Base-by-base conservation (phyloP, 192 early-diverging fungal species). In the Phlyctochytrium planicorne region DNA sequence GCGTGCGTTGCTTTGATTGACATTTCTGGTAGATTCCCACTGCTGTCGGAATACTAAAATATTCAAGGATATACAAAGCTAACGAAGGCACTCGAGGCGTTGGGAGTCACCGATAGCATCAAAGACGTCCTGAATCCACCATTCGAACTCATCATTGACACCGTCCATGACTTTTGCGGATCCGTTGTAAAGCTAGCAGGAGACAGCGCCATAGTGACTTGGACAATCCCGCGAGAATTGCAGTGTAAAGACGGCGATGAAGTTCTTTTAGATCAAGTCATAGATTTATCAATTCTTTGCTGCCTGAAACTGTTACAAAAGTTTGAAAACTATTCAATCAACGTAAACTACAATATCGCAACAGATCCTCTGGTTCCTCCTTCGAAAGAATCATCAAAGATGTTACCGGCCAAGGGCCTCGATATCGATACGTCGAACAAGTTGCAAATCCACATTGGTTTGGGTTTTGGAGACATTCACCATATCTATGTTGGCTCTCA, bases 1-100 rank as follows among this genome's bases (percentile, higher is more conserved):
- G n/a, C n/a, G n/a, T n/a, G n/a, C n/a, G 69, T 71, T 24, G 69
- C 69, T 30, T 64, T 71, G 27, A 71, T 71, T 16, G 69, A 71
- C 53, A 65, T 71, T 6, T 71, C 69, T 2, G 69, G 69, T 35
- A n/a, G n/a, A n/a, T 10, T n/a, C n/a, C n/a, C n/a, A n/a, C 40
- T n/a, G 10, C 12, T 10, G 12, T 50, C 12, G 40, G n/a, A 10
- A n/a, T n/a, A n/a, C 40, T 14, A 10, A 14, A n/a, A 50, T n/a
- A 50, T 50, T 50, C 10, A 10, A 50, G 40, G 40, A 50, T 50
- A 50, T 50, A 50, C 40, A 50, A 50, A 50, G 40, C 40, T 50
- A 10, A 50, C 40, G 40, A 50, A 50, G 12, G n/a, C 10, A 50
- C 40, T 14, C 10, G 40, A 10, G 3, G 69, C 69, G 4, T 63